Percentiles rank a stretch among this genome's conserved stretches.
Evolutionary conservation across 768 basidiomycete species (phyloP).

Genomic region (Galerina marginata): DNA sequence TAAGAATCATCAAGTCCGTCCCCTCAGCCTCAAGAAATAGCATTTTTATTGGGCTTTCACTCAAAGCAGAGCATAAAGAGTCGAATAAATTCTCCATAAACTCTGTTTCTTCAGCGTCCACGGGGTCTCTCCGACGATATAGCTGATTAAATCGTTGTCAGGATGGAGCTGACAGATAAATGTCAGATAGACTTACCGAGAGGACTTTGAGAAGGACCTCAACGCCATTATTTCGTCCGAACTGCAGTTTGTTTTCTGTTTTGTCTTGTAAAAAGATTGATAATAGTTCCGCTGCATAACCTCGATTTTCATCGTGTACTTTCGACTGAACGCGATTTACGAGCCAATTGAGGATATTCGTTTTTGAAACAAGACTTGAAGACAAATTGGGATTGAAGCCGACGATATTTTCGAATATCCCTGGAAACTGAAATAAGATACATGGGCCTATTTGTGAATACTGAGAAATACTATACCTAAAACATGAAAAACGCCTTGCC

Average conservation of each 20-base stretch:
- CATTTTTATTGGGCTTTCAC: slow-evolving; percentile 78
- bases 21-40: slow-evolving; percentile 91
- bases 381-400: slow-evolving; percentile 84
- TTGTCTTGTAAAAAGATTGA: slow-evolving; percentile 87
- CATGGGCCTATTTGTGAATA: background rate
- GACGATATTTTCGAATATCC: slow-evolving; percentile 92
- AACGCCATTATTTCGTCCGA: slow-evolving; percentile 79
- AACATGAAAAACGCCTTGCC: slow-evolving; percentile 91
- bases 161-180: background rate
- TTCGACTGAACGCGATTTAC: slow-evolving; percentile 75
- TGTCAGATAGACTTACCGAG: slow-evolving; percentile 62
- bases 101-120: slow-evolving; percentile 88
- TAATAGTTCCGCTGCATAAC: slow-evolving; percentile 93
- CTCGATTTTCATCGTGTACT: slow-evolving; percentile 86
- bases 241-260: slow-evolving; percentile 65
- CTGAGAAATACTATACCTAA: slow-evolving; percentile 53
- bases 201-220: slow-evolving; percentile 77
- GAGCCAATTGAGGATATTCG: slow-evolving; percentile 79
- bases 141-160: slow-evolving; percentile 53
- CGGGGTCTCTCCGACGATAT: slow-evolving; percentile 86
- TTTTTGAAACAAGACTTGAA: slow-evolving; percentile 70
- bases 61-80: slow-evolving; percentile 82
- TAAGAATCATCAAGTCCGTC: slow-evolving; percentile 95
- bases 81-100: slow-evolving; percentile 99
- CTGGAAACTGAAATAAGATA: slow-evolving; percentile 39